phyloP scores from a whole-genome alignment of 176 grass and related monocot species.

The Chrysopogon serrulatus region DNA sequence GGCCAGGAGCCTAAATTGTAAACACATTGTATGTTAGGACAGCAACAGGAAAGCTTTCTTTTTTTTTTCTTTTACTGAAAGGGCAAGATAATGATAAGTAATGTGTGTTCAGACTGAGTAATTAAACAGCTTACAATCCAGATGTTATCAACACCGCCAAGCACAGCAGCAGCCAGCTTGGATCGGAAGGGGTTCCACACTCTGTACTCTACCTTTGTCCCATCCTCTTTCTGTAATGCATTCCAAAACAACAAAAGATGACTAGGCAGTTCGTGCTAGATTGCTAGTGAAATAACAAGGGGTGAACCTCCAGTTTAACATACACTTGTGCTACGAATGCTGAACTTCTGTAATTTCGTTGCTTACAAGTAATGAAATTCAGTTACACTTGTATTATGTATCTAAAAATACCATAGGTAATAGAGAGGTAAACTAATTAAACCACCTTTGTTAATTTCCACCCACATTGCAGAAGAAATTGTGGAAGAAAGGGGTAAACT shows the following conservation, averaged over 20 bases:
- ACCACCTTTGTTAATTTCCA: neutral
- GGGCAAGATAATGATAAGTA: too few species aligned
- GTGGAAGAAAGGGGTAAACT: too few species aligned
- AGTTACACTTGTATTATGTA: too few species aligned
- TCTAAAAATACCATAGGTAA: neutral
- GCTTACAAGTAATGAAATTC: too few species aligned
- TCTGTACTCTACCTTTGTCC: slow-evolving; percentile 70
- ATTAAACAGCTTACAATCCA: slow-evolving; percentile 62
- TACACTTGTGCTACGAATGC: too few species aligned
- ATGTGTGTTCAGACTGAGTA: neutral
- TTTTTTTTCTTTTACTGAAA: too few species aligned
- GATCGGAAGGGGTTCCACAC: slow-evolving; percentile 91
- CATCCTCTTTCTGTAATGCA: slow-evolving; percentile 54
- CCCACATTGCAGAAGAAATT: too few species aligned
- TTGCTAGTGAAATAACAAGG: neutral
- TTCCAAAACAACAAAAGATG: neutral
- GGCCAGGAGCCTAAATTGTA: slow-evolving; percentile 47
- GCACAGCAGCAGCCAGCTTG: slow-evolving; percentile 76
- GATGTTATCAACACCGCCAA: slow-evolving; percentile 84
- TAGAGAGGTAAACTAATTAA: too few species aligned
- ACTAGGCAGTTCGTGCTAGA: neutral
- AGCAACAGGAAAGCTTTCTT: neutral
- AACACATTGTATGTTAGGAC: neutral
- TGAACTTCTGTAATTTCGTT: too few species aligned
- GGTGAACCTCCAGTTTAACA: neutral